phyloP scores from a whole-genome alignment of 108 stramenopile species.

The Fistulifera solaris region DNA sequence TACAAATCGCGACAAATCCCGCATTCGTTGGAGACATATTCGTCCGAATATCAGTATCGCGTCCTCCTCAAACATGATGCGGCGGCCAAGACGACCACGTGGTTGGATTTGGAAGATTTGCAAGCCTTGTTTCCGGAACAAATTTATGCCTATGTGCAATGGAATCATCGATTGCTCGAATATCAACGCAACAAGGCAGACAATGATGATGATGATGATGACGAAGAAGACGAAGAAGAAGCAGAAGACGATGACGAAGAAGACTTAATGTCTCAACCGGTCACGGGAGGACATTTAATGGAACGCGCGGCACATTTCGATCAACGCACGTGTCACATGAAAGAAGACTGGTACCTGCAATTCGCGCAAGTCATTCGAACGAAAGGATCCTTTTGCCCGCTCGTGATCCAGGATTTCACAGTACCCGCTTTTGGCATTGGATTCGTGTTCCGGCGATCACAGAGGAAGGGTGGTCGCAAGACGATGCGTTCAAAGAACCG shows the following conservation, averaged over 20 bases:
- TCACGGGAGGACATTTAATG: conserved; percentile 34
- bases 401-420: conserved; percentile 12
- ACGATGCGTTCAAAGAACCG: conserved; percentile 7
- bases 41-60: background rate
- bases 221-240: conserved; percentile 14
- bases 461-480: background rate
- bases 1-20: background rate
- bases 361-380: conserved; percentile 47
- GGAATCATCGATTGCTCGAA: conserved; percentile 36
- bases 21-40: background rate
- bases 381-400: conserved; percentile 58
- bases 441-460: conserved; percentile 51
- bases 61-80: conserved; percentile 22
- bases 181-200: background rate
- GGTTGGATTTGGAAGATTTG: conserved; percentile 59
- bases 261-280: background rate
- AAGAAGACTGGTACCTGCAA: conserved; percentile 47
- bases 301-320: conserved; percentile 67
- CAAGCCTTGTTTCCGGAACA: conserved; percentile 65
- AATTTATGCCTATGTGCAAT: conserved; percentile 65
- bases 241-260: conserved; percentile 6
- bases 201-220: conserved; percentile 6
- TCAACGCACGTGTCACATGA: conserved; percentile 61
- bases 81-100: conserved; percentile 33
- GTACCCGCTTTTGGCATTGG: conserved; percentile 70